phyloP scores from a whole-genome alignment of 2,329 filamentous ascomycete genomes.

The Claviceps pazoutovae region DNA sequence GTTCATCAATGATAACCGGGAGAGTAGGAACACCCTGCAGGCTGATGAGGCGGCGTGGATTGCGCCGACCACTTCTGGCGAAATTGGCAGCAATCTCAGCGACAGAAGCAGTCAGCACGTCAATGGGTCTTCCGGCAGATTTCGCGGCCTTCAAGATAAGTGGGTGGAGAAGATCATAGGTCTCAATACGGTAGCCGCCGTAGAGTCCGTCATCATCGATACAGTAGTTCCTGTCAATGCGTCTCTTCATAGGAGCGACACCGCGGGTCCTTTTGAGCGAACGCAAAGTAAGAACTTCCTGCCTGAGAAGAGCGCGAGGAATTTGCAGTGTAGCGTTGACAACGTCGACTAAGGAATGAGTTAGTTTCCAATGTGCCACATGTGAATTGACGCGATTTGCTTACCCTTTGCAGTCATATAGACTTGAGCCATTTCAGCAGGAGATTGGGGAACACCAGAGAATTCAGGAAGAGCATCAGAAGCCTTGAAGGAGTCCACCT shows the following conservation, averaged over 20 bases:
- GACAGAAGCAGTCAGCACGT: conserved; percentile 15
- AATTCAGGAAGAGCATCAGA: background rate
- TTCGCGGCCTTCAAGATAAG: conserved; percentile 13
- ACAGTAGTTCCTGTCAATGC: conserved; percentile 8
- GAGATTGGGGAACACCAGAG: conserved; percentile 2
- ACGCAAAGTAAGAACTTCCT: conserved; percentile 2
- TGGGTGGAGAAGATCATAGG: conserved; percentile 13
- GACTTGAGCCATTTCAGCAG: conserved; percentile 4
- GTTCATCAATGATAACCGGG: conserved; percentile 15
- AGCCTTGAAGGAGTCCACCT: background rate
- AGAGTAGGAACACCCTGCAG: conserved; percentile 13
- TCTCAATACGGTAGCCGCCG: conserved; percentile 14
- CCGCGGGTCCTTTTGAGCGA: conserved; percentile 4
- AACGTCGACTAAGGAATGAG: conserved; percentile 12
- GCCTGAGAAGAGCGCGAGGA: background rate
- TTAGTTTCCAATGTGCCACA: background rate
- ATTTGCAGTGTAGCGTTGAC: conserved; percentile 9
- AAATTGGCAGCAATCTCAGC: conserved; percentile 12
- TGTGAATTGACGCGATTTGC: conserved; percentile 1
- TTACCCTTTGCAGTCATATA: conserved; percentile 18
- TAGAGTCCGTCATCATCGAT: conserved; percentile 6
- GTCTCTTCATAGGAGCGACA: conserved; percentile 17
- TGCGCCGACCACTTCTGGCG: background rate
- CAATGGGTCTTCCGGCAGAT: conserved; percentile 11
- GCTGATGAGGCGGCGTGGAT: conserved; percentile 1